Percentiles rank a stretch among this genome's conserved stretches.
phyloP scores from a whole-genome alignment of 1,139 yeast species.

The Magnusiomyces magnusii region DNA sequence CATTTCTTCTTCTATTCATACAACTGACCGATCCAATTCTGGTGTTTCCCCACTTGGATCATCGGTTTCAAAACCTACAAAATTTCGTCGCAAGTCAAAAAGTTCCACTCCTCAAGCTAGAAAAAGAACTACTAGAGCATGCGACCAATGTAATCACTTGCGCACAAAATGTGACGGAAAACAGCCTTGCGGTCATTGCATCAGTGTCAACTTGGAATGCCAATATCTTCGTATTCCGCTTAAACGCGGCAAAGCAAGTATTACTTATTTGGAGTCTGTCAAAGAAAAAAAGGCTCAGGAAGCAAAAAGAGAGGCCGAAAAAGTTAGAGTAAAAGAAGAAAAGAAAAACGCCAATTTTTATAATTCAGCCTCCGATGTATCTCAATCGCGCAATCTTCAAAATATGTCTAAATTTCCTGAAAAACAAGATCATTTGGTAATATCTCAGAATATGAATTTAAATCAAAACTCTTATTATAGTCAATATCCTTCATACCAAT shows the following conservation, averaged over 20 bases:
- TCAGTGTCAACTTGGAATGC: conserved; percentile 29
- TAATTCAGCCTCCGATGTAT: no score
- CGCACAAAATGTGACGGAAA: conserved; percentile 39
- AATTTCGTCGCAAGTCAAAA: background rate
- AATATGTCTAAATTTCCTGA: no score
- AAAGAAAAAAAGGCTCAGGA: conserved; percentile 17
- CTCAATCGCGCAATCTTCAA: no score
- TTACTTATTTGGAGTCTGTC: conserved; percentile 23
- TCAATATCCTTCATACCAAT: no score
- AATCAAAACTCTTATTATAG: no score
- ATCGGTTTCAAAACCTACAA: background rate
- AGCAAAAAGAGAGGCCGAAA: background rate
- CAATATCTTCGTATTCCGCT: conserved; percentile 36
- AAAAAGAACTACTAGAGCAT: conserved; percentile 34
- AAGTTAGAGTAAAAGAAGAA: background rate
- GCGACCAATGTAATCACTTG: conserved; percentile 38
- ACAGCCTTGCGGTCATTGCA: conserved; percentile 36
- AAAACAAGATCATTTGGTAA: no score
- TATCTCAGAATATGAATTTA: no score
- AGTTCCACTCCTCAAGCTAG: conserved; percentile 11
- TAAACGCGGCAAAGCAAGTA: conserved; percentile 37
- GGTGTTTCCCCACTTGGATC: background rate
- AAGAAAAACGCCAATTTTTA: no score
- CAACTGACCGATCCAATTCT: background rate
- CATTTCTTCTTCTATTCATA: background rate